phyloP scores from a whole-genome alignment of 2,329 filamentous ascomycete species.

The Xylariomycetidae sp. region DNA sequence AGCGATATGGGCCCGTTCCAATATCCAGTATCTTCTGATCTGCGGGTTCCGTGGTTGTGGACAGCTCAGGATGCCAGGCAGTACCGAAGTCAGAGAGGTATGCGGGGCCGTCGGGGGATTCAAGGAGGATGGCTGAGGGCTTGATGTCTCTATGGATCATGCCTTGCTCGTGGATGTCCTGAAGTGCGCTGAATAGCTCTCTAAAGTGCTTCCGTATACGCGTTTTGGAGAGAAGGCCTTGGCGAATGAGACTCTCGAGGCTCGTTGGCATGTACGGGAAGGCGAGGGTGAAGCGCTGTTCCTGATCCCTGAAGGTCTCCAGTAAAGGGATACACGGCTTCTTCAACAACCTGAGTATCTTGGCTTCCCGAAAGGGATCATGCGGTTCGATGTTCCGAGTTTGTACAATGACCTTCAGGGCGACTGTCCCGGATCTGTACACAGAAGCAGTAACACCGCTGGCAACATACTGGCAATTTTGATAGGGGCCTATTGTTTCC shows the following conservation, averaged over 20 bases:
- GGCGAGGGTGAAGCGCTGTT: conserved; percentile 67
- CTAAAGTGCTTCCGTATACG: conserved; percentile 43
- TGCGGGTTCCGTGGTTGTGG: conserved; percentile 54
- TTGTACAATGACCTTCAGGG: conserved; percentile 81
- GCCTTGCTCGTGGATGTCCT: conserved; percentile 62
- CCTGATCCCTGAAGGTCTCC: conserved; percentile 65
- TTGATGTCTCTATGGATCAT: conserved; percentile 95
- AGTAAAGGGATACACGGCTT: conserved; percentile 60
- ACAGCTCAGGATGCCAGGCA: conserved; percentile 65
- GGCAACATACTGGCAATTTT: conserved; percentile 47
- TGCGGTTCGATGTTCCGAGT: conserved; percentile 72
- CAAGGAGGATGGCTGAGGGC: conserved; percentile 78
- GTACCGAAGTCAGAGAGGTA: conserved; percentile 90
- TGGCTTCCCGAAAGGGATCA: conserved; percentile 71
- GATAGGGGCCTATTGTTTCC: conserved; percentile 47
- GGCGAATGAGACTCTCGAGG: conserved; percentile 60
- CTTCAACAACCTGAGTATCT: conserved; percentile 58
- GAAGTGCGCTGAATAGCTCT: conserved; percentile 66
- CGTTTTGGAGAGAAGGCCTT: conserved; percentile 29
- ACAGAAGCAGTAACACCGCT: conserved; percentile 76
- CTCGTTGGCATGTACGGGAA: conserved; percentile 80
- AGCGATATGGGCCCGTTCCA: conserved; percentile 84
- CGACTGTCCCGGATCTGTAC: conserved; percentile 60
- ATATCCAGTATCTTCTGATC: conserved; percentile 81
- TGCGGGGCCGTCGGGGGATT: conserved; percentile 61